Base-by-base conservation (phyloP, 139 green algal species). In the Tetradesmus lagerheimii region DNA sequence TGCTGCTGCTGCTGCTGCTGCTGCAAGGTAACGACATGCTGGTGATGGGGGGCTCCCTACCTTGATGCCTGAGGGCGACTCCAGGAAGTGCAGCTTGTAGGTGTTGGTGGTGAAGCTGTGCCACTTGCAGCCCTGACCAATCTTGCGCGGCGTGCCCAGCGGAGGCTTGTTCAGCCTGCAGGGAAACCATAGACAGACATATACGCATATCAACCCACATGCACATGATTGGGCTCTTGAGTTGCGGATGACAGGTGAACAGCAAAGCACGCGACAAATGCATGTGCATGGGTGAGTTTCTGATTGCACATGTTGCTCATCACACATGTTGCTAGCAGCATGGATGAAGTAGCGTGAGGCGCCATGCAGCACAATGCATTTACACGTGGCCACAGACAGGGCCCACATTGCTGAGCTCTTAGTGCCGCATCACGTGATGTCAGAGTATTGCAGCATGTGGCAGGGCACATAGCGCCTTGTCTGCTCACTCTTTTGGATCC, bases 41-140 rank as follows among this genome's bases (percentile, higher is more conserved):
- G 64, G 15, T 29, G 75, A 8, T 27, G 38, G 37, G 31, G 74
- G n/a, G n/a, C n/a, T n/a, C 0, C 86, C 0, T 77, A 96, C 96
- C 95, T 98, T 99, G 71, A 98, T 92, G 43, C 97, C 97, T 38
- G 96, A 98, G 15, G 97, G 96, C 23, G 97, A 96, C 81, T 99
- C 97, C 53, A 98, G 71, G 82, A 97, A 99, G 87, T 98, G 97
- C 57, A 99, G 91, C 85, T 99, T 99, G 90, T 99, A 99, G 34
- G 92, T 95, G 92, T 96, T 96, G n/a, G 96, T 98, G 0, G 83
- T 92, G 80, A 99, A 99, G 66, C 90, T 95, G 80, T 94, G 88
- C 90, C 98, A 99, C 3, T 89, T 93, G 86, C 95, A 98, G 37
- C 93, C 94, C 34, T 97, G 90, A 16, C 96, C 97, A 47, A 97